A percentile compares a stretch with the other conserved stretches of the same genome.
These are phyloP conservation scores for Umbelopsis isabellina DNA, from an alignment of 192 early-diverging fungal species.

Conservation along the genomic window DNA sequence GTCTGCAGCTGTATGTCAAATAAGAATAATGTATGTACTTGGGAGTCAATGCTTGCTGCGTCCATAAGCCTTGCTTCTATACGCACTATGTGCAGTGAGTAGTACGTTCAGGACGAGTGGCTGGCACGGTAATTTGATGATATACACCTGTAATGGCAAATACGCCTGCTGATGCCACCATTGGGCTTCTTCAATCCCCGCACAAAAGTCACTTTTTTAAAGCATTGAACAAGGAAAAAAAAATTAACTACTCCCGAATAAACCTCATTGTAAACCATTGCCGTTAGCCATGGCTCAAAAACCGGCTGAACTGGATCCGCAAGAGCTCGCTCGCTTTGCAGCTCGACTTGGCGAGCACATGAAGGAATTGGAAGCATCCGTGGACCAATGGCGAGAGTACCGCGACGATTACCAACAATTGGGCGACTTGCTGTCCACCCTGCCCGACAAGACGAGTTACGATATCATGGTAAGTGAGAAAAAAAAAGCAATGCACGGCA, in stretches of 20 bases:
- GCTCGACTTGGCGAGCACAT: background rate
- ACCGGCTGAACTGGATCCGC: constrained; percentile 6
- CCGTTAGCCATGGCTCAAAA: background rate
- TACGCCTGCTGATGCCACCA: too few species aligned
- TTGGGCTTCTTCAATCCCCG: too few species aligned
- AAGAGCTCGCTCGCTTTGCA: background rate
- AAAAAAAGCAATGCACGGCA: too few species aligned
- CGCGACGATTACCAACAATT: constrained; percentile 60
- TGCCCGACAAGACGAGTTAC: constrained; percentile 51
- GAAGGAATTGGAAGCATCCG: constrained; percentile 21
- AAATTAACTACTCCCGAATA: background rate
- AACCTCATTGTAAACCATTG: background rate
- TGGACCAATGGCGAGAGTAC: constrained; percentile 57
- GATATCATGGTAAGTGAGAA: constrained; percentile 54
- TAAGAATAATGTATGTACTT: too few species aligned
- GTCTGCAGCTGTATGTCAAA: too few species aligned
- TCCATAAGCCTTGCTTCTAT: too few species aligned
- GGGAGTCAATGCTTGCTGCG: too few species aligned
- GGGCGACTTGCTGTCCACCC: constrained; percentile 44
- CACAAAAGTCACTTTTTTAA: too few species aligned
- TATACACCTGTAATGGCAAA: too few species aligned
- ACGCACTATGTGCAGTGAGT: too few species aligned
- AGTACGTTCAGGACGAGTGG: too few species aligned
- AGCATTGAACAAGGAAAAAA: background rate
- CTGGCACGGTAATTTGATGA: too few species aligned